phyloP scores from a whole-genome alignment of 2,329 filamentous ascomycete species.

The Alternaria viburni region DNA sequence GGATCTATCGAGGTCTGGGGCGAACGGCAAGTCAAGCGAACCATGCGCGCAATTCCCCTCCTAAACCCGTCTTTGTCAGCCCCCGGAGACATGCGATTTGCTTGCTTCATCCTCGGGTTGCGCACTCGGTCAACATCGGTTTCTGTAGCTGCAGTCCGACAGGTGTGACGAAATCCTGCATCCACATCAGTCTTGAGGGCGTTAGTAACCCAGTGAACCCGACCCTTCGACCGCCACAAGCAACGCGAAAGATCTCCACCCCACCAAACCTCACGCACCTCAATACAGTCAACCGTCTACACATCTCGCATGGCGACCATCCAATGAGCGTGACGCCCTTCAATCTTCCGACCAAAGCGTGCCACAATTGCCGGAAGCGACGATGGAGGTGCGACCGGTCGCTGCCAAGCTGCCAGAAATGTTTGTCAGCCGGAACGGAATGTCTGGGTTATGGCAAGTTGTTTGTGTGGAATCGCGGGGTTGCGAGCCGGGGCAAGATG shows the following conservation, averaged over 20 bases:
- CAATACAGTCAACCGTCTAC: slow-evolving; percentile 30
- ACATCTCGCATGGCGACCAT: slow-evolving; percentile 39
- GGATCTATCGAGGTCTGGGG: background rate
- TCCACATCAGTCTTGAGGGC: slow-evolving; percentile 7
- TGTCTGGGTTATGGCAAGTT: slow-evolving; percentile 69
- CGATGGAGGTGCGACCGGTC: slow-evolving; percentile 69
- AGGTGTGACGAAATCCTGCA: slow-evolving; percentile 18
- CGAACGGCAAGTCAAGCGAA: slow-evolving; percentile 5
- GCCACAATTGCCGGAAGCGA: slow-evolving; percentile 67
- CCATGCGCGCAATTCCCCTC: slow-evolving; percentile 5
- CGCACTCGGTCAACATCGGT: slow-evolving; percentile 15
- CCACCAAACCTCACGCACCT: slow-evolving; percentile 11
- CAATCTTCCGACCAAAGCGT: slow-evolving; percentile 51
- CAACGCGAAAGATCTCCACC: slow-evolving; percentile 17
- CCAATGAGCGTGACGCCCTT: slow-evolving; percentile 42
- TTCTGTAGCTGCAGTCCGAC: slow-evolving; percentile 12
- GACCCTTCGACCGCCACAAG: slow-evolving; percentile 16
- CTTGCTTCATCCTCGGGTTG: slow-evolving; percentile 12
- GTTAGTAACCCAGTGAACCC: slow-evolving; percentile 20
- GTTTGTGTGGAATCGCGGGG: slow-evolving; percentile 65
- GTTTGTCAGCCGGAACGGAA: slow-evolving; percentile 60
- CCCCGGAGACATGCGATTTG: slow-evolving; percentile 15
- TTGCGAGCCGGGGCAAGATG: slow-evolving; percentile 60
- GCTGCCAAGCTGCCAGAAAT: slow-evolving; percentile 66
- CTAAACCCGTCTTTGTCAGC: slow-evolving; percentile 11